phyloP scores from a whole-genome alignment of 2,329 filamentous ascomycete species.

The Xylariaceae sp. region DNA sequence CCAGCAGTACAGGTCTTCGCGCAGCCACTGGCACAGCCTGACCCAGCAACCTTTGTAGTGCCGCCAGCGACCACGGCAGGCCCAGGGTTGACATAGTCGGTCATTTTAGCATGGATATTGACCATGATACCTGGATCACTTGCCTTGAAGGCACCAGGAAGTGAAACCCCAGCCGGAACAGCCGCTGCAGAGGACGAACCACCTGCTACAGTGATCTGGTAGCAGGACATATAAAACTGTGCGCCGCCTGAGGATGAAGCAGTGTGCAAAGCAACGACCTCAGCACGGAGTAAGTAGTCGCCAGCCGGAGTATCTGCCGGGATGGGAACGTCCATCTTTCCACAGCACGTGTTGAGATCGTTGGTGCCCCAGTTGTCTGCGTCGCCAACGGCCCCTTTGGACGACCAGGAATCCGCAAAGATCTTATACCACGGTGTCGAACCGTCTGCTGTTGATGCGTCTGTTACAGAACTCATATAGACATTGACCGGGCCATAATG shows the following conservation, averaged over 20 bases:
- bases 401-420: slow-evolving; percentile 45
- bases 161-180: slow-evolving; percentile 29
- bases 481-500: slow-evolving; percentile 54
- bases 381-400: slow-evolving; percentile 39
- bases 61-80: slow-evolving; percentile 42
- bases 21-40: slow-evolving; percentile 38
- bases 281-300: slow-evolving; percentile 44
- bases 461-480: slow-evolving; percentile 49
- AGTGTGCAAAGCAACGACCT: slow-evolving; percentile 44
- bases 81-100: slow-evolving; percentile 42
- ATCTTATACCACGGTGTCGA: slow-evolving; percentile 52
- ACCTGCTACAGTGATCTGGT: slow-evolving; percentile 31
- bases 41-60: slow-evolving; percentile 39
- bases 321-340: slow-evolving; percentile 43
- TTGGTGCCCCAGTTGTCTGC: slow-evolving; percentile 46
- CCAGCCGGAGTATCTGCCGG: slow-evolving; percentile 41
- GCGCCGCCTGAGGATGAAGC: slow-evolving; percentile 33
- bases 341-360: slow-evolving; percentile 38
- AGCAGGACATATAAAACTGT: slow-evolving; percentile 34
- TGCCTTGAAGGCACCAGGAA: slow-evolving; percentile 45
- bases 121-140: slow-evolving; percentile 45
- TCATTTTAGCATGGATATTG: slow-evolving; percentile 45
- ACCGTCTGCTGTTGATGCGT: slow-evolving; percentile 45
- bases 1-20: slow-evolving; percentile 39
- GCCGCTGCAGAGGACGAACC: slow-evolving; percentile 31